phyloP scores from a whole-genome alignment of 2,329 filamentous ascomycete species.

The Epichloe gansuensis region DNA sequence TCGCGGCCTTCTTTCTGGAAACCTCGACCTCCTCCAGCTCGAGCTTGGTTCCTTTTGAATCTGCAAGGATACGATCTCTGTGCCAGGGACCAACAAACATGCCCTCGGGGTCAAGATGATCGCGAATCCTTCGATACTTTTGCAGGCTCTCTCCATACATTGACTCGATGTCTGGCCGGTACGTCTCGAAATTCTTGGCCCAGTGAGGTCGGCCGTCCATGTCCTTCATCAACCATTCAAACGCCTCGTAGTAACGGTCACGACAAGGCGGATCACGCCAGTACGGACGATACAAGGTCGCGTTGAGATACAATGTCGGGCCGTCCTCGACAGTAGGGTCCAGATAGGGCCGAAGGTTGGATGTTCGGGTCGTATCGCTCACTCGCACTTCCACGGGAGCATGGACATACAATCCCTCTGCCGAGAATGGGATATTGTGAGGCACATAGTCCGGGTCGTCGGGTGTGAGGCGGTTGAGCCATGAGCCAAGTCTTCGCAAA shows the following conservation, averaged over 20 bases:
- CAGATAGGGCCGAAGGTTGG: conserved; percentile 34
- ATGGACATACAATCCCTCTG: conserved; percentile 70
- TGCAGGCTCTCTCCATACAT: conserved; percentile 59
- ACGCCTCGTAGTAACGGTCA: conserved; percentile 72
- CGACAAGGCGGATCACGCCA: conserved; percentile 62
- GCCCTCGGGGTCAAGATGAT: conserved; percentile 63
- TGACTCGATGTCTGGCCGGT: conserved; percentile 45
- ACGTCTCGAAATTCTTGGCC: conserved; percentile 75
- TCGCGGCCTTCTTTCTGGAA: conserved; percentile 13
- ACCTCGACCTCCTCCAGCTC: conserved; percentile 25
- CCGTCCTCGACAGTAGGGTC: conserved; percentile 57
- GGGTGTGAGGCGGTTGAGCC: conserved; percentile 55
- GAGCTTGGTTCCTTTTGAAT: conserved; percentile 15
- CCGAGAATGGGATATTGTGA: conserved; percentile 66
- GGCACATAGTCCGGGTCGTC: conserved; percentile 51
- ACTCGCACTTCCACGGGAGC: conserved; percentile 89
- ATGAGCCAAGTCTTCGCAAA: conserved; percentile 67
- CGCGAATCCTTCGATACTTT: conserved; percentile 54
- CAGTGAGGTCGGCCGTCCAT: conserved; percentile 75
- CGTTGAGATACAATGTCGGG: conserved; percentile 78
- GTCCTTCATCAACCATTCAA: conserved; percentile 83
- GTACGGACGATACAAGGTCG: conserved; percentile 78
- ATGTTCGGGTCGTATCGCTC: conserved; percentile 46
- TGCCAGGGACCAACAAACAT: conserved; percentile 93
- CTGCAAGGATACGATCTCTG: conserved; percentile 47